Evolutionary conservation across 2,329 filamentous ascomycete genomes (phyloP), one percentile per base, ranked within the genome.

Genomic region (Aspergillus oerlinghausenensis): DNA sequence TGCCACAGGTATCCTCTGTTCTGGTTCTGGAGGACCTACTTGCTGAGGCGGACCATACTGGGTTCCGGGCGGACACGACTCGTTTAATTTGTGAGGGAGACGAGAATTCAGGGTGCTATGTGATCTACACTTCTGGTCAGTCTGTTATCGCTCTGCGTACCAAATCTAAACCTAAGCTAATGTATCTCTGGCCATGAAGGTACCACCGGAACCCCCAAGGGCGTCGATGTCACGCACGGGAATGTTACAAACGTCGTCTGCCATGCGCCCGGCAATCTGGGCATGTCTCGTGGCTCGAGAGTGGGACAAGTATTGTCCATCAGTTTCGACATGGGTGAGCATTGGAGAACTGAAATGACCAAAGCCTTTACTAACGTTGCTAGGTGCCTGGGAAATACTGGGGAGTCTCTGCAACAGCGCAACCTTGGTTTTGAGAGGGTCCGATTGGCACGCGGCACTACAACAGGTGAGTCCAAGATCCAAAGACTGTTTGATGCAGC

Each of bases 271-370:
- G 50, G 56, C 8, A 58, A 58, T 43, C 26, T 58, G 26, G 56
- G 56, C 0, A 58, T 58, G 2, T n/a, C 38, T 11, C n/a, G 23
- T 21, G 50, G 54, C 14, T 42, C 40, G 1, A 58, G 38, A 17
- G 56, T 58, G 10, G 56, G 56, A 21, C 56, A 58, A 23, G 38
- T 58, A 11, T 45, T 58, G 29, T 58, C 56, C 9, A 50, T 58
- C 19, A 56, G 56, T 14, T 58, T 58, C 28, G 56, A 58, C 50
- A 58, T 58, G 56, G 56, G 56, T 58, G 19, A 47, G 56, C 47
- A n/a, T n/a, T 0, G 2, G n/a, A 5, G 17, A 21, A 1, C 6
- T 21, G 7, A n/a, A 1, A 32, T 14, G 11, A 6, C 4, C 1
- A 32, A 10, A 19, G 17, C 6, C 17, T 4, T 19, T 43, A n/a